Conservation (phyloP, 2,329 filamentous ascomycete species). For the Cladosporium sp. region DNA sequence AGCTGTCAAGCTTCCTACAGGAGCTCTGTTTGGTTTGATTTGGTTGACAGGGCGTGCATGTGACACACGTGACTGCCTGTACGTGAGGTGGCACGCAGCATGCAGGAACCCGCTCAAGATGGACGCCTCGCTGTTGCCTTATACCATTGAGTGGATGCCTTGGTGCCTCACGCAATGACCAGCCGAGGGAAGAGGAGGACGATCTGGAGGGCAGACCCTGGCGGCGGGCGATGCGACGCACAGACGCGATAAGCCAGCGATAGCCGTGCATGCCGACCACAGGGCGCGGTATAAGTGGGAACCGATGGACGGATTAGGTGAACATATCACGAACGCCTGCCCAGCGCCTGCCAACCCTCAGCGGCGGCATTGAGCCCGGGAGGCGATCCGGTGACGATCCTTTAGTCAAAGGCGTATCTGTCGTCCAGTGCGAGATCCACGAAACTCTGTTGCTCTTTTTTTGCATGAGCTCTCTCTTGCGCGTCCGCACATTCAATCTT, state of each 20-base stretch:
- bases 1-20: no score
- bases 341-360: neutral
- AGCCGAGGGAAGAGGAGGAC: neutral
- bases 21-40: neutral
- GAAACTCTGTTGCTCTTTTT: slow-evolving; percentile 1
- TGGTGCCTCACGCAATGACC: neutral
- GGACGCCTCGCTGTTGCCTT: no score
- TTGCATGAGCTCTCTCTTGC: neutral
- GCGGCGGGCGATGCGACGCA: neutral
- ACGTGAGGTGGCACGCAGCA: neutral
- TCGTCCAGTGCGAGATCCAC: neutral
- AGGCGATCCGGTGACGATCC: neutral
- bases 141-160: neutral
- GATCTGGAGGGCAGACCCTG: slow-evolving; percentile 3
- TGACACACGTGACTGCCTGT: neutral
- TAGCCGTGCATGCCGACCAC: neutral
- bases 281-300: slow-evolving; percentile 8
- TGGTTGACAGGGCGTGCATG: neutral
- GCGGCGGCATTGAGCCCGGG: neutral
- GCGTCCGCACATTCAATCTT: neutral
- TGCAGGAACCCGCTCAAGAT: neutral
- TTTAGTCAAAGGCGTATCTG: slow-evolving; percentile 11
- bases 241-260: neutral
- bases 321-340: slow-evolving; percentile 1
- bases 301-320: neutral